Evolutionary conservation across 768 basidiomycete genomes (phyloP), one percentile per base, ranked within the genome.

Genomic region (Cystobasidium ongulense): DNA sequence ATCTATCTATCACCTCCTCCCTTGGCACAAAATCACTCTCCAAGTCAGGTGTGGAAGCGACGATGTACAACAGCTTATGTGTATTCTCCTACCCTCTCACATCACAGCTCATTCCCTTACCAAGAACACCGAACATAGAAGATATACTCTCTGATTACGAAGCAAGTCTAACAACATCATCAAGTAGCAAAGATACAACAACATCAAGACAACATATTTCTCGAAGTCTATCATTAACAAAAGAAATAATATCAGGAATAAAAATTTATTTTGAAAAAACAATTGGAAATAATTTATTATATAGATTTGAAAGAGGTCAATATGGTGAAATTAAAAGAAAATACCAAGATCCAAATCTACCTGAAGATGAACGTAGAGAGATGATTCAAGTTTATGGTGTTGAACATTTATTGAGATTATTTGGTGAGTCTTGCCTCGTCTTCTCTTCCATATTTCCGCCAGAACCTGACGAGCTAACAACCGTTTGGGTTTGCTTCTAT

Each of bases 331-430:
- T 91, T 27, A 86, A 90, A 53, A 87, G 88, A 78, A 81, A 82
- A 75, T 76, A 86, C 88, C 75, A 91, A 90, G 7, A 90, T 89
- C 0, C 87, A 84, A 61, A 85, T 31, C 8, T 33, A 8, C 10
- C 87, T 63, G 89, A 90, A 31, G 82, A 85, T 63, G 83, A 88
- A 13, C 85, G 84, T 79, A 89, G 87, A 80, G 88, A 91, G 78
- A 91, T 96, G 89, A 92, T 90, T 79, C 83, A 86, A 64, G 85
- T 97, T 7, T 98, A 98, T 78, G 96, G 95, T 0, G 93, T 91
- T 5, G 95, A 98, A 79, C 96, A 99, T 81, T 80, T 99, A 1
- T 80, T 97, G 75, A 84, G 95, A 64, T 89, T 98, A 87, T 83
- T 98, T 67, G 95, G 95, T 95, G 75, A 72, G 87, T 84, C 62